phyloP scores from a whole-genome alignment of 2,329 filamentous ascomycete species.

The Phialocephala sp. region DNA sequence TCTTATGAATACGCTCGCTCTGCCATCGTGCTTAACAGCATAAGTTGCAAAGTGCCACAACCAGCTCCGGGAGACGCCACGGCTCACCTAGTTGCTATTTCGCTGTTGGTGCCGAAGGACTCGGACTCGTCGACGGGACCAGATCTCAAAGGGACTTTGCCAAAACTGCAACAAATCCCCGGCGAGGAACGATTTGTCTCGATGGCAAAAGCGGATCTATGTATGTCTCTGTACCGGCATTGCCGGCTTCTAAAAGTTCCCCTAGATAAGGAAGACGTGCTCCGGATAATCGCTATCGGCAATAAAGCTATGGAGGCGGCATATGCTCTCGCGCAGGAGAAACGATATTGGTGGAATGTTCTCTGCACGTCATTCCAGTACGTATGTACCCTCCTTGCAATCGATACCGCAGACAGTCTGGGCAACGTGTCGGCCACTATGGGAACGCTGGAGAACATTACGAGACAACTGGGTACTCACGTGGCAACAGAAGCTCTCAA shows the following conservation, averaged over 20 bases:
- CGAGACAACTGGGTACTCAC: constrained; percentile 41
- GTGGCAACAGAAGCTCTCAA: constrained; percentile 44
- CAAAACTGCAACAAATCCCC: constrained; percentile 21
- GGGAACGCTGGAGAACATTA: constrained; percentile 47
- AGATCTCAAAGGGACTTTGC: constrained; percentile 19
- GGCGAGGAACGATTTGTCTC: constrained; percentile 43
- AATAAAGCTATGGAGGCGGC: constrained; percentile 45
- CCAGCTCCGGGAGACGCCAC: constrained; percentile 9
- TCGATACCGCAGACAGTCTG: constrained; percentile 47
- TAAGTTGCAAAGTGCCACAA: constrained; percentile 27
- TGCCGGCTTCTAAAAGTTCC: constrained; percentile 47
- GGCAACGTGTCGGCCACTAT: constrained; percentile 45
- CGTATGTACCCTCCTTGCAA: constrained; percentile 48
- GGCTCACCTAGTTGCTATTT: constrained; percentile 24
- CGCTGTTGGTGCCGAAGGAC: constrained; percentile 22
- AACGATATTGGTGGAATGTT: constrained; percentile 51
- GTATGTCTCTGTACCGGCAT: constrained; percentile 47
- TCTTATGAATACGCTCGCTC: constrained; percentile 45
- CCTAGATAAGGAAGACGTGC: constrained; percentile 46
- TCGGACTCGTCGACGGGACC: constrained; percentile 14
- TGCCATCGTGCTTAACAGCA: constrained; percentile 35
- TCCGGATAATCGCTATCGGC: constrained; percentile 45
- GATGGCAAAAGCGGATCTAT: constrained; percentile 41
- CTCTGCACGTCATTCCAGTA: constrained; percentile 50
- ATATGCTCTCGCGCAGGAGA: constrained; percentile 42